Evolutionary conservation across 345 rosid species (phyloP), one percentile per base, ranked within the genome.

Genomic region (Zanthoxylum bungeanum): DNA sequence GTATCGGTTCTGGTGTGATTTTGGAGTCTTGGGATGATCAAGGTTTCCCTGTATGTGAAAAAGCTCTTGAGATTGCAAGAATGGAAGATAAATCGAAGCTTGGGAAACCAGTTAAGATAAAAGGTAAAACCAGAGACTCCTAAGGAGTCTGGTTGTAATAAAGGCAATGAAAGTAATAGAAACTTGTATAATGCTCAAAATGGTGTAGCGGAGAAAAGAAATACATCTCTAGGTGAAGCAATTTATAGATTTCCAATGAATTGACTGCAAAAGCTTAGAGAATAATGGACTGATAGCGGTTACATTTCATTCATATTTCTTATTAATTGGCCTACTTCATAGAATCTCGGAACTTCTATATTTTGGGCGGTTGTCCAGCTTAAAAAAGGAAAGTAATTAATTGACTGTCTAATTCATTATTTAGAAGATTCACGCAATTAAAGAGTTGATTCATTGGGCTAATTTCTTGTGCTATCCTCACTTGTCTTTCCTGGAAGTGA

Each of bases 91-190:
- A 89, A 80, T 81, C 89, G 12, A 84, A 80, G 83, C 90, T 95
- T 3, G 98, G 97, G 67, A 90, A 92, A 81, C 97, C 98, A 0
- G 88, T 95, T 62, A 95, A 92, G 85, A 91, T 95, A 72, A 88
- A n/a, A 33, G 83, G 84, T 74, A 37, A 77, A 82, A 64, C 86
- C 89, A 22, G 82, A 79, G 55, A 73, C 58, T 25, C 40, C 76
- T 16, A 4, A 44, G 58, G 56, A 53, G 34, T 65, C 72, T 34
- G 69, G 51, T 65, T 39, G 31, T 27, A 67, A 12, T 9, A 53
- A 75, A 14, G 39, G 31, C 28, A 7, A 2, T n/a, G 71, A 72
- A 52, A 42, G 40, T 21, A 33, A 22, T 4, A 37, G 27, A 31
- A 49, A 27, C 16, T 25, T 27, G 39, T 27, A 12, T 27, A 9